Percentiles rank a stretch among this genome's conserved stretches.
Evolutionary conservation across 306 rosid genomes (phyloP).

Genomic region (Arachis hypogaea): DNA sequence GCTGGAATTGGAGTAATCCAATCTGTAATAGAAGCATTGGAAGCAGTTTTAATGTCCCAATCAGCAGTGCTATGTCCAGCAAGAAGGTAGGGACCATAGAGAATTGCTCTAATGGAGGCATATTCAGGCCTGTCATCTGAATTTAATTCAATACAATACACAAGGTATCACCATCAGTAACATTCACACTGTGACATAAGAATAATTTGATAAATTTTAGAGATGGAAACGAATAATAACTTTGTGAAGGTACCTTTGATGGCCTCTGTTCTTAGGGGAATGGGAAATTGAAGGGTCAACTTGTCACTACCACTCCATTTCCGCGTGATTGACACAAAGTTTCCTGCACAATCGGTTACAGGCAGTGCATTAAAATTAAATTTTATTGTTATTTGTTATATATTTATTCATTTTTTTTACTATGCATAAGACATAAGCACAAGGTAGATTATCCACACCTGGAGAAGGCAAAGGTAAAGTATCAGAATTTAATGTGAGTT

Average conservation of each 20-base stretch:
- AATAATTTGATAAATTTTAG: neutral
- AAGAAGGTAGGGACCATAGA: constrained; percentile 69
- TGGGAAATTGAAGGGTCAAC: constrained; percentile 65
- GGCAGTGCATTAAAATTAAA: no score
- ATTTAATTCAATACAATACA: constrained; percentile 26
- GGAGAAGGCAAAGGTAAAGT: constrained; percentile 50
- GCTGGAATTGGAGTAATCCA: constrained; percentile 68
- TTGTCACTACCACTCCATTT: constrained; percentile 66
- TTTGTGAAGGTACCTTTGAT: constrained; percentile 54
- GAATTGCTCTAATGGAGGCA: constrained; percentile 64
- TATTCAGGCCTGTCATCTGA: constrained; percentile 71
- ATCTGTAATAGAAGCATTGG: constrained; percentile 39
- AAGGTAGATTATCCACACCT: constrained; percentile 40
- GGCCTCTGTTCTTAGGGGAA: constrained; percentile 63
- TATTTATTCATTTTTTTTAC: neutral
- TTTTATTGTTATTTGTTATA: neutral
- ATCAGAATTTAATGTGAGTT: constrained; percentile 49
- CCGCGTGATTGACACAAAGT: constrained; percentile 49
- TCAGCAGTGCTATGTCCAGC: constrained; percentile 60
- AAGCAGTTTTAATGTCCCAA: constrained; percentile 54
- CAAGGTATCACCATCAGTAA: constrained; percentile 28
- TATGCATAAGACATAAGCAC: neutral
- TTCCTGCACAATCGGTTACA: constrained; percentile 47
- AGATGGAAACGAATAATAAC: neutral
- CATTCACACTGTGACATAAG: neutral